Conservation (phyloP, 2,329 filamentous ascomycete species). For the Colletotrichum lentis region DNA sequence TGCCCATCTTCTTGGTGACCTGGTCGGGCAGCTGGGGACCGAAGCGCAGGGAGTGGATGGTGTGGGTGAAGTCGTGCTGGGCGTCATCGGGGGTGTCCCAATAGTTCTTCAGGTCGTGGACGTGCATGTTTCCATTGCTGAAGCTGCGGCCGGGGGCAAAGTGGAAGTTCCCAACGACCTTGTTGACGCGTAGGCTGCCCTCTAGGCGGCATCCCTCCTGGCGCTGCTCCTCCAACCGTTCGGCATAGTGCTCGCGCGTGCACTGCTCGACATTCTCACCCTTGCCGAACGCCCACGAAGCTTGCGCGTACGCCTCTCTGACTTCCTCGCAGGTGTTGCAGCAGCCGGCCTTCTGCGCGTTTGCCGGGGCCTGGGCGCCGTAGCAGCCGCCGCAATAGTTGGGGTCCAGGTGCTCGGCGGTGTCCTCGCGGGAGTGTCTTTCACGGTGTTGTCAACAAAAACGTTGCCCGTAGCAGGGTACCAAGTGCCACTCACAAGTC, state of each 20-base stretch:
- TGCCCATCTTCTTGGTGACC: slow-evolving; percentile 67
- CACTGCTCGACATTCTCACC: slow-evolving; percentile 96
- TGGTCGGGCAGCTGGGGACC: slow-evolving; percentile 87
- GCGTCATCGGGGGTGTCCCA: slow-evolving; percentile 74
- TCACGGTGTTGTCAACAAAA: slow-evolving; percentile 25
- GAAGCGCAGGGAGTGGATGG: slow-evolving; percentile 88
- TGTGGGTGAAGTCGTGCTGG: slow-evolving; percentile 87
- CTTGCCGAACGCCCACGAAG: slow-evolving; percentile 92
- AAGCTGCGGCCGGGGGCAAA: slow-evolving; percentile 95
- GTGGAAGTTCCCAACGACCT: slow-evolving; percentile 98
- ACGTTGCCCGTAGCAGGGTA: slow-evolving; percentile 33
- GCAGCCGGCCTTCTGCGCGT: slow-evolving; percentile 82
- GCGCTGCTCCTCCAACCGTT: slow-evolving; percentile 86
- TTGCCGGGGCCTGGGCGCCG: slow-evolving; percentile 77
- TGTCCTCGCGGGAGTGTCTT: slow-evolving; percentile 73
- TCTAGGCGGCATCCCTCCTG: slow-evolving; percentile 94
- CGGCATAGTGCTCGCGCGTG: slow-evolving; percentile 89
- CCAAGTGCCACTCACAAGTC: slow-evolving; percentile 63
- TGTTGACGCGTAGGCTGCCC: slow-evolving; percentile 92
- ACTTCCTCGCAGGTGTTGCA: slow-evolving; percentile 98
- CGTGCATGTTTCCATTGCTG: slow-evolving; percentile 95
- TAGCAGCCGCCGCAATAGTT: slow-evolving; percentile 95
- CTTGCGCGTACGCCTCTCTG: slow-evolving; percentile 87
- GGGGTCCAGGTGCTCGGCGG: slow-evolving; percentile 82
- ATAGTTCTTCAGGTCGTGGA: slow-evolving; percentile 97